Evolutionary conservation across 163 green algal species (phyloP).

Genomic region (Chloromonas sp.): DNA sequence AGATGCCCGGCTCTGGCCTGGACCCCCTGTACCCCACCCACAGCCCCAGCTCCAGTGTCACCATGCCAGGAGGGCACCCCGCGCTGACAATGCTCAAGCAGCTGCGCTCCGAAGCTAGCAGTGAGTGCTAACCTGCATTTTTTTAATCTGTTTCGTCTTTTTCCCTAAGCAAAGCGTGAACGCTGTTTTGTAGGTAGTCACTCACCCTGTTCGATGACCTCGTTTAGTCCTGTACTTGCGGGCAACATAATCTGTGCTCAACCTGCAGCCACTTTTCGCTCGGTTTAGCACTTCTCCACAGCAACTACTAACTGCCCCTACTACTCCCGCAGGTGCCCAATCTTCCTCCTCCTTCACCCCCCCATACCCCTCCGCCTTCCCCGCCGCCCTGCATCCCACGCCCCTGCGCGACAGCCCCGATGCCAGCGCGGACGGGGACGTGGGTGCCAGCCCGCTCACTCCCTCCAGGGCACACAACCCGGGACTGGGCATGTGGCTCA

Average conservation of each 20-base stretch:
- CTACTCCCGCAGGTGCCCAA: background rate
- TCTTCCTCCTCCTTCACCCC: background rate
- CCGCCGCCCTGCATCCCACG: background rate
- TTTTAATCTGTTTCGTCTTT: background rate
- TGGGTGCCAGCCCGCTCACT: background rate
- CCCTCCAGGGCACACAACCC: background rate
- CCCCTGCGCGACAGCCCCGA: background rate
- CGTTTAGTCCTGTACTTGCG: no score
- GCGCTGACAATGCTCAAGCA: background rate
- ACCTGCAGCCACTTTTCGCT: background rate
- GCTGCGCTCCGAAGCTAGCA: background rate
- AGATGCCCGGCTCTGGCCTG: no score
- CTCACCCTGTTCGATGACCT: no score
- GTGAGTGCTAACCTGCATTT: background rate
- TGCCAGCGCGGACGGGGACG: background rate
- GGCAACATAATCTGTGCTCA: no score
- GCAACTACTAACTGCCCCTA: background rate
- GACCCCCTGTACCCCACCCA: no score
- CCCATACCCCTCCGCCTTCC: background rate
- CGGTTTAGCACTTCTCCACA: background rate
- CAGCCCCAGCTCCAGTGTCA: background rate
- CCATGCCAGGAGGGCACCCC: background rate
- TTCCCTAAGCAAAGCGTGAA: background rate
- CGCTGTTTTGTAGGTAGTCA: background rate
- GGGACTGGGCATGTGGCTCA: slow-evolving; percentile 13